Percentiles rank a stretch among this genome's conserved stretches.
Evolutionary conservation across 1,139 yeast species (phyloP).

Genomic region (Scheffersomyces parashehatae): DNA sequence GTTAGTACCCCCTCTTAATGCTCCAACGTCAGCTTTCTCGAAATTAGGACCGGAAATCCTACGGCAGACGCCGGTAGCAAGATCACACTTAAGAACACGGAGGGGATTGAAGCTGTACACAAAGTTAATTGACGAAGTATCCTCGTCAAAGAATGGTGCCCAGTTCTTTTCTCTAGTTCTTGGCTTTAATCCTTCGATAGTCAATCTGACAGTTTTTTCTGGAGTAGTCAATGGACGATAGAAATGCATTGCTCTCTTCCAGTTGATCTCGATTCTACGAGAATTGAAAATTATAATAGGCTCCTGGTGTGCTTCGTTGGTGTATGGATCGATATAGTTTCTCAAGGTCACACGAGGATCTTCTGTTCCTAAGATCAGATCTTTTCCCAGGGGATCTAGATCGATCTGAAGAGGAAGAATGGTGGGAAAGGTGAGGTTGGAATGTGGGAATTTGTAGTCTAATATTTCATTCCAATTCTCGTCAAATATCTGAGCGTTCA

Average conservation of each 20-base stretch:
- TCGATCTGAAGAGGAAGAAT: constrained; percentile 9
- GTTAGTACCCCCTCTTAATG: constrained; percentile 20
- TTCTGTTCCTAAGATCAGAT: constrained; percentile 12
- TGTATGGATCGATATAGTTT: constrained; percentile 4
- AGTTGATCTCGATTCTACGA: constrained; percentile 10
- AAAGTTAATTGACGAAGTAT: constrained; percentile 10
- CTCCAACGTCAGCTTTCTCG: constrained; percentile 13
- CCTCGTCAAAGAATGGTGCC: constrained; percentile 14
- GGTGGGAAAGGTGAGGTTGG: constrained; percentile 7
- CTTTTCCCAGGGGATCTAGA: constrained; percentile 8
- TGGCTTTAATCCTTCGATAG: constrained; percentile 4
- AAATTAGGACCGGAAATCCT: constrained; percentile 9
- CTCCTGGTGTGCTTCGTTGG: constrained; percentile 11
- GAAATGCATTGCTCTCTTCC: constrained; percentile 15
- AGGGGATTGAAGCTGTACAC: constrained; percentile 21
- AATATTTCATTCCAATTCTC: constrained; percentile 15
- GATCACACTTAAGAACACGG: constrained; percentile 16
- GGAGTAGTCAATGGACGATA: constrained; percentile 10
- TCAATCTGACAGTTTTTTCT: constrained; percentile 1
- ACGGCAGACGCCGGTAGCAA: constrained; percentile 15
- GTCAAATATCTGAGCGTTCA: constrained; percentile 16
- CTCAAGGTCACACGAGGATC: constrained; percentile 14
- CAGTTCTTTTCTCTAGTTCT: constrained; percentile 15
- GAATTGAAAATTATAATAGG: constrained; percentile 14
- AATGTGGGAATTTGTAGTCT: constrained; percentile 5